Evolutionary conservation across 2,329 filamentous ascomycete genomes (phyloP).

Genomic region (Cladosporium sp.): DNA sequence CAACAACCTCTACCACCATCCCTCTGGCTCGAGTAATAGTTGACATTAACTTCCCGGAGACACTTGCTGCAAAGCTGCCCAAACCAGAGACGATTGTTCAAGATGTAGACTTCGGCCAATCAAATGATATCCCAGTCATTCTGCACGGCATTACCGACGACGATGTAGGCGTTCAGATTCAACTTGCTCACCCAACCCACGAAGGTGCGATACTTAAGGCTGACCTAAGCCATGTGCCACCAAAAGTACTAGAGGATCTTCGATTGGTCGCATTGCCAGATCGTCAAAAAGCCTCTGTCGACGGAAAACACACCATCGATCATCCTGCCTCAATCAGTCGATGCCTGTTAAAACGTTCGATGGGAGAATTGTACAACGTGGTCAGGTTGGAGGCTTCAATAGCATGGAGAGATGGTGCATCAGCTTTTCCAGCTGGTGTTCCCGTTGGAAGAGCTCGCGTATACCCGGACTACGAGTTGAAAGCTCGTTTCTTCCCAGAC

Average conservation of each 20-base stretch:
- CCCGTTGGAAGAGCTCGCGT: conserved; percentile 27
- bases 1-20: conserved; percentile 19
- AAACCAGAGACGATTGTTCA: conserved; percentile 20
- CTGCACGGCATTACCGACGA: conserved; percentile 24
- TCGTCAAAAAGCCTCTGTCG: conserved; percentile 17
- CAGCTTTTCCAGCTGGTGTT: conserved; percentile 32
- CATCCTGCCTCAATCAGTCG: conserved; percentile 22
- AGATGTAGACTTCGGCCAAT: conserved; percentile 27
- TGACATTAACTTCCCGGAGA: conserved; percentile 33
- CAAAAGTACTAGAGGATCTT: conserved; percentile 22
- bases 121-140: conserved; percentile 25
- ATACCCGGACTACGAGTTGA: conserved; percentile 32
- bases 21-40: conserved; percentile 30
- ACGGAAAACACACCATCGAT: conserved; percentile 17
- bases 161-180: conserved; percentile 23
- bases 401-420: conserved; percentile 33
- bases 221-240: conserved; percentile 25
- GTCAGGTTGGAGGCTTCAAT: conserved; percentile 31
- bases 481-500: conserved; percentile 25
- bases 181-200: conserved; percentile 22
- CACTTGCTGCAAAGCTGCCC: conserved; percentile 19
- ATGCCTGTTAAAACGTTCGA: conserved; percentile 30
- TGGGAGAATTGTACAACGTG: conserved; percentile 28
- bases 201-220: conserved; percentile 28
- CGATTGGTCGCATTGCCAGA: conserved; percentile 23